Evolutionary conservation across 495 filamentous ascomycete species (phyloP).

Genomic region (Penicillium fimorum): DNA sequence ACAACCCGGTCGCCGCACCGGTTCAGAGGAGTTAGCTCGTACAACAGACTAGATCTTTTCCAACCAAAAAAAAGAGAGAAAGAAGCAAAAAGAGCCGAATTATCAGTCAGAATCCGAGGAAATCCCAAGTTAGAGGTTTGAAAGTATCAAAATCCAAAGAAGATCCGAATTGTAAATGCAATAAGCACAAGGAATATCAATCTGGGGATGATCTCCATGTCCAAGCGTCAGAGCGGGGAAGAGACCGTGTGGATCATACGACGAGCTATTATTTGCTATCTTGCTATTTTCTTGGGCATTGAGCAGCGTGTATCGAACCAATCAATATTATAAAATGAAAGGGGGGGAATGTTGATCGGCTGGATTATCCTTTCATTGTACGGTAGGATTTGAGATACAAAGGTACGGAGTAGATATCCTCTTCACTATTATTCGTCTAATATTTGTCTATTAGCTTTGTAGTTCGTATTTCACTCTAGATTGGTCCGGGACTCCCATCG

Average conservation of each 20-base stretch:
- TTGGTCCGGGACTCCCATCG: background rate
- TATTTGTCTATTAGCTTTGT: background rate
- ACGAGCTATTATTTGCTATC: background rate
- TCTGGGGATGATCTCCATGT: conserved; percentile 19
- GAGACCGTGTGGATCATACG: background rate
- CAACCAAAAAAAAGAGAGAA: background rate
- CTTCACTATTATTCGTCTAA: background rate
- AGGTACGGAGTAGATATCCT: background rate
- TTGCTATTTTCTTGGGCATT: background rate
- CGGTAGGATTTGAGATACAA: background rate
- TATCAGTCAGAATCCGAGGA: background rate
- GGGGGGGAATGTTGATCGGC: conserved; percentile 31
- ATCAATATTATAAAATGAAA: conserved; percentile 14
- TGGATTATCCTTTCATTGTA: conserved; percentile 15
- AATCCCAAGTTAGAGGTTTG: background rate
- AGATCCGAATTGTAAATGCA: background rate
- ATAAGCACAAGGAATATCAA: background rate
- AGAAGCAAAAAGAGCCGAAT: background rate
- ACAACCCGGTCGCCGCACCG: background rate
- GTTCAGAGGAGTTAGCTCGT: background rate
- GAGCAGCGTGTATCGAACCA: conserved; percentile 11
- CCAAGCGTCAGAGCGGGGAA: conserved; percentile 24
- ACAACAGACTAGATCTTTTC: background rate
- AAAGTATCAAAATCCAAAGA: background rate
- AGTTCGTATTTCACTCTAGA: background rate